Base-by-base conservation (phyloP, 2,329 filamentous ascomycete species). In the Colletotrichum agaves region DNA sequence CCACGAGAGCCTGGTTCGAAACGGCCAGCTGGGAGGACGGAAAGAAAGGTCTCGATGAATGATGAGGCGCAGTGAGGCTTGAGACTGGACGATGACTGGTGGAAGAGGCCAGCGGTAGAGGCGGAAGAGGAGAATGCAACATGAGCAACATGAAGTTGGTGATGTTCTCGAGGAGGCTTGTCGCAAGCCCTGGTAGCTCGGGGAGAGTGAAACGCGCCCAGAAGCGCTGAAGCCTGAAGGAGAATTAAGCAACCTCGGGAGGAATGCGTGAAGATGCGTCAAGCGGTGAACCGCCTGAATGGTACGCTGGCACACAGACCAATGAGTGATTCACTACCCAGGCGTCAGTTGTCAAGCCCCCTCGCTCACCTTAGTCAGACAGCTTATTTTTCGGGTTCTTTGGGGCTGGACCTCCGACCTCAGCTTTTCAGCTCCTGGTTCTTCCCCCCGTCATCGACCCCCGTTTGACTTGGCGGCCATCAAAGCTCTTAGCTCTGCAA, bases 391-490 rank as follows among this genome's bases (percentile, higher is more conserved):
- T 17, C 46, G 31, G 46, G 43, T 41, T 44, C 27, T 31, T 33
- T 3, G 5, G n/a, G 55, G 37, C 47, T 44, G 46, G 46, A 31
- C 35, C 46, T 60, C n/a, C 10, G 4, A 35, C 13, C n/a, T 27
- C 44, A 27, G 23, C 1, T 35, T 27, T 27, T 27, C 27, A 7
- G 21, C 4, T 23, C 3, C 21, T 23, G 3, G 27, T 31, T 31
- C 46, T 43, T 23, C 21, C 7, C 46, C 23, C 33, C 19, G 19
- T 19, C 50, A 37, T 56, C 37, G 13, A 12, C 21, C 15, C 39
- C 44, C 19, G 65, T 68, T 68, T 68, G 65, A 68, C 65, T 68
- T 66, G 65, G 65, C 65, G 27, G 10, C 65, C 65, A 65, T 57
- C 50, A 37, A 21, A 66, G 11, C 35, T 61, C 65, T 68, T 69